Evolutionary conservation across 2,329 filamentous ascomycete genomes (phyloP).

Genomic region (Colletotrichum sansevieriae): DNA sequence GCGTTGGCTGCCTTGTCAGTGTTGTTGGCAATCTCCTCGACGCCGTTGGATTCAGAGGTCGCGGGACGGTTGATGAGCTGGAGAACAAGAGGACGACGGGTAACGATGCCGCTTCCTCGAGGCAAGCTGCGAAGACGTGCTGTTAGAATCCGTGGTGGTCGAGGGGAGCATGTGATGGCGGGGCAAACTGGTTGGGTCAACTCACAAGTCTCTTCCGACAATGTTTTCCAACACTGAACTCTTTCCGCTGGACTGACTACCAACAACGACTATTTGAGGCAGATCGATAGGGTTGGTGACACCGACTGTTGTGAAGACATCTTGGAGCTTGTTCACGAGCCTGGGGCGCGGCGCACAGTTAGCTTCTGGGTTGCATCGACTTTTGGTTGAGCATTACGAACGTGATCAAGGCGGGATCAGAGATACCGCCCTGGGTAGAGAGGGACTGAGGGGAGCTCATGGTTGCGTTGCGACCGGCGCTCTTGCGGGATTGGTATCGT

Average conservation of each 20-base stretch:
- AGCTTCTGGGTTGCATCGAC: constrained; percentile 40
- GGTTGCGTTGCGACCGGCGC: constrained; percentile 30
- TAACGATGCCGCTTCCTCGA: constrained; percentile 97
- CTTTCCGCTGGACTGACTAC: constrained; percentile 99
- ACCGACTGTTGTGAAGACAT: constrained; percentile 98
- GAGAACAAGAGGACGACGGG: constrained; percentile 92
- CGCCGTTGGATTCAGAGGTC: constrained; percentile 76
- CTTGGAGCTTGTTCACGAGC: constrained; percentile 98
- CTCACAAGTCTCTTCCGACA: constrained; percentile 97
- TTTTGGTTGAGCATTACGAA: constrained; percentile 51
- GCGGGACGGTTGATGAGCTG: constrained; percentile 94
- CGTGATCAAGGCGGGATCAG: constrained; percentile 76
- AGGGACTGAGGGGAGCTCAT: constrained; percentile 38
- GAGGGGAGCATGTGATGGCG: constrained; percentile 39
- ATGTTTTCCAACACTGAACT: constrained; percentile 99
- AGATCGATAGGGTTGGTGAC: constrained; percentile 99
- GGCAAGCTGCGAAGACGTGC: constrained; percentile 75
- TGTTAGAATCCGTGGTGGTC: constrained; percentile 37
- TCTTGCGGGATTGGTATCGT: constrained; percentile 11
- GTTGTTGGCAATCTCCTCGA: constrained; percentile 73
- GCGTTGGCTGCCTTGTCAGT: constrained; percentile 89
- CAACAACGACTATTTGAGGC: constrained; percentile 97
- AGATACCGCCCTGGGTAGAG: constrained; percentile 65
- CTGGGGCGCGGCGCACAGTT: constrained; percentile 51
- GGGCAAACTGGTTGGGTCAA: constrained; percentile 45